phyloP scores from a whole-genome alignment of 495 filamentous ascomycete species.

The Penicillium malachiteum region DNA sequence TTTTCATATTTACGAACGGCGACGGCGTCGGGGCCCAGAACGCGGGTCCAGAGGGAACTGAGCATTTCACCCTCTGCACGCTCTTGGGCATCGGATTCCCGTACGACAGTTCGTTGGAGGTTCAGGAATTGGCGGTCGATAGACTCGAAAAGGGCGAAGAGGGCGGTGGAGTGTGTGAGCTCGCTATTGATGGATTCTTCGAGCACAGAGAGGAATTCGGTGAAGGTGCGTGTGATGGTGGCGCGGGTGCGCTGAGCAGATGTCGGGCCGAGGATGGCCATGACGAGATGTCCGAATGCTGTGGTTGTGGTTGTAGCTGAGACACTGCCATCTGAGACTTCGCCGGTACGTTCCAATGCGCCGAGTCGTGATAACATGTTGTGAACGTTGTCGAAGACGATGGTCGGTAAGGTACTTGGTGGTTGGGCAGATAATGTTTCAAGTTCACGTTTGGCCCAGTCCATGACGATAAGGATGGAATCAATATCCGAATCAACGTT shows the following conservation, averaged over 20 bases:
- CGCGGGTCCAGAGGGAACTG: slow-evolving; percentile 77
- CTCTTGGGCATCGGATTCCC: slow-evolving; percentile 77
- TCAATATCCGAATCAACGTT: slow-evolving; percentile 91
- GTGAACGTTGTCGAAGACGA: slow-evolving; percentile 77
- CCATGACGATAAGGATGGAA: slow-evolving; percentile 88
- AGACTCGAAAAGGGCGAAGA: slow-evolving; percentile 81
- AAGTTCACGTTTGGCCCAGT: slow-evolving; percentile 87
- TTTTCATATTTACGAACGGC: slow-evolving; percentile 83
- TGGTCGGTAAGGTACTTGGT: slow-evolving; percentile 55
- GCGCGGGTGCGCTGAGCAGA: slow-evolving; percentile 72
- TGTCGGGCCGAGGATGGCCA: slow-evolving; percentile 74
- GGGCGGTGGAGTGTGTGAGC: slow-evolving; percentile 67
- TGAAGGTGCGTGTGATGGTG: slow-evolving; percentile 81
- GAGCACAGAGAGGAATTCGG: slow-evolving; percentile 80
- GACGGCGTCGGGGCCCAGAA: slow-evolving; percentile 68
- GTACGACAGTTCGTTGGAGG: slow-evolving; percentile 78
- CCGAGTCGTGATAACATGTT: slow-evolving; percentile 66
- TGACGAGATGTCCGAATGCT: slow-evolving; percentile 60
- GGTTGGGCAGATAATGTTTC: slow-evolving; percentile 53
- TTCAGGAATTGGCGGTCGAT: slow-evolving; percentile 89
- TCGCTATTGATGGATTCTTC: slow-evolving; percentile 87
- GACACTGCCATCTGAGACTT: slow-evolving; percentile 42
- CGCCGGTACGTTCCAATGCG: slow-evolving; percentile 55
- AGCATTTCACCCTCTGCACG: slow-evolving; percentile 76
- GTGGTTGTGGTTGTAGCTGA: slow-evolving; percentile 54